Percentiles rank a stretch among this genome's conserved stretches.
phyloP scores from a whole-genome alignment of 2,329 filamentous ascomycete genomes.

The Pestalotiopsis sp. region DNA sequence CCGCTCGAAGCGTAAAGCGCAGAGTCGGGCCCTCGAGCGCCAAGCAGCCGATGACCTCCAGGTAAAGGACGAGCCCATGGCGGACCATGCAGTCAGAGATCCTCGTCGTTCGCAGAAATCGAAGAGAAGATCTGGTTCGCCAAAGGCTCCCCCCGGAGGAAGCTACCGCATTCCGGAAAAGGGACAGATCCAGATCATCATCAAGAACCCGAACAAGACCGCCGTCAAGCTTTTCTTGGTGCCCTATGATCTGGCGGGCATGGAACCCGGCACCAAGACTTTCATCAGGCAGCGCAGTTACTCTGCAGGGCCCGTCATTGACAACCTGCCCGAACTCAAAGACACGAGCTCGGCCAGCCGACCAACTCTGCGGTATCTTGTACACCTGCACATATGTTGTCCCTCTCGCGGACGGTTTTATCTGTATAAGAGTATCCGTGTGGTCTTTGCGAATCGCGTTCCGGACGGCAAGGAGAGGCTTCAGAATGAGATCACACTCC shows the following conservation, averaged over 20 bases:
- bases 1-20: constrained; percentile 49
- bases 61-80: constrained; percentile 18
- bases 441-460: constrained; percentile 95
- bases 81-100: constrained; percentile 31
- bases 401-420: constrained; percentile 82
- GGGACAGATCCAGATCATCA: constrained; percentile 93
- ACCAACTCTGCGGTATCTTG: constrained; percentile 82
- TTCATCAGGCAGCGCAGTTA: constrained; percentile 95
- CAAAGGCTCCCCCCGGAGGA: constrained; percentile 77
- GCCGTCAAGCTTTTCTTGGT: constrained; percentile 95
- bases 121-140: constrained; percentile 59
- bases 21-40: constrained; percentile 44
- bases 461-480: constrained; percentile 94
- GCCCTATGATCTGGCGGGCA: constrained; percentile 88
- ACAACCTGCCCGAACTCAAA: constrained; percentile 50
- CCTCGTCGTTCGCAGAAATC: constrained; percentile 30
- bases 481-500: constrained; percentile 84
- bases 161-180: constrained; percentile 93
- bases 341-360: constrained; percentile 44
- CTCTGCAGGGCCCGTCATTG: constrained; percentile 82
- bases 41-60: constrained; percentile 31
- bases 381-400: constrained; percentile 92
- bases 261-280: constrained; percentile 93
- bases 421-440: constrained; percentile 86
- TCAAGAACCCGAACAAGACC: constrained; percentile 98